Base-by-base conservation (phyloP, 2,329 filamentous ascomycete genomes). In the Penicillium palitans region DNA sequence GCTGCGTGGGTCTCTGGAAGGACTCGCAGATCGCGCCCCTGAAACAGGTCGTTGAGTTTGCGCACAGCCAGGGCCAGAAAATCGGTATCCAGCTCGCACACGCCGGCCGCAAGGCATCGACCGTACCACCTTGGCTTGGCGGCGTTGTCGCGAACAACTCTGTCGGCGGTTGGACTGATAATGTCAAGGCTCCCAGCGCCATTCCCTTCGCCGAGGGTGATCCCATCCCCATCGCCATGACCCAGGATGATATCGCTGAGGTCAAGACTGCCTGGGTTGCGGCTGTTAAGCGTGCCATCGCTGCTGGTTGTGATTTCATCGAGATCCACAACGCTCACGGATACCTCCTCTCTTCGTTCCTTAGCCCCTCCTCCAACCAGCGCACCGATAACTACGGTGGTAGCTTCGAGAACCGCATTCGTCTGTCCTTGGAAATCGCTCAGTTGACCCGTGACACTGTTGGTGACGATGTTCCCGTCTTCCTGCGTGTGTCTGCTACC, bases 71-170 rank as follows among this genome's bases (percentile, higher is more conserved):
- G 74, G 83, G 83, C 71, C 87, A 91, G 70, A 87, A 89, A 65
- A 86, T 90, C 50, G 91, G 84, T 57, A 88, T 96, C 61, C 92
- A 96, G 78, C 82, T 96, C 6, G 90, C 80, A 3, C 92, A 96
- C 69, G 91, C 91, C 0, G 92, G 92, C 21, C 75, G 84, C 29
- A 87, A 87, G 68, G 83, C 84, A 13, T 80, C 77, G 58, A 84
- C 82, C 3, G 79, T 85, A 10, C 80, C 84, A 0, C 84, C 84
- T 2, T 80, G 77, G 77, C 42, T 78, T 29, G 69, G 71, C 7
- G 64, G 65, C 5, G 66, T 68, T n/a, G 63, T 66, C 9, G 73
- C 89, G 0, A 78, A 77, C 0, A 78, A 81, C 55, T 81, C 81
- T 15, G 74, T 81, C 21, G 81, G 81, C 58, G 85, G 85, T 54